Percentiles rank a stretch among this genome's conserved stretches.
These are phyloP conservation scores for Sclerotinia glacialis DNA, from an alignment of 2,329 filamentous ascomycete genomes.

Conservation along the genomic window DNA sequence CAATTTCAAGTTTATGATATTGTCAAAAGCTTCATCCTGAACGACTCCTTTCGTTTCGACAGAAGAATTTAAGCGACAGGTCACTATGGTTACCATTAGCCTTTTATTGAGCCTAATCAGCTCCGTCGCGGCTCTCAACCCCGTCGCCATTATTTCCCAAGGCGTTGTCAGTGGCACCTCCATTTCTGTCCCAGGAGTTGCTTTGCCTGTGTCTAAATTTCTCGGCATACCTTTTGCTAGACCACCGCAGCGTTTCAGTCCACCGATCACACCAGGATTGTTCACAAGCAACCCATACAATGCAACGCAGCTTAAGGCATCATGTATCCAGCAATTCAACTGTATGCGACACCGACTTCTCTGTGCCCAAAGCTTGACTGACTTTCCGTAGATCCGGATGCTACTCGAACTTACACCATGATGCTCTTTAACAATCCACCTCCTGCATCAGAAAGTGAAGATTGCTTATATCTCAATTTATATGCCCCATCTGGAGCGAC, in stretches of 20 bases:
- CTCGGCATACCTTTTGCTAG: slow-evolving; percentile 70
- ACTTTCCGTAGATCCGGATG: slow-evolving; percentile 7
- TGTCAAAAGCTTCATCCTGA: background rate
- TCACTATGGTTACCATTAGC: background rate
- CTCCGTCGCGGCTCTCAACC: background rate
- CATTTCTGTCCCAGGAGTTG: background rate
- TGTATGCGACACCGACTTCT: background rate
- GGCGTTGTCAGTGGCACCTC: background rate
- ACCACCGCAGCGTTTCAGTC: slow-evolving; percentile 66
- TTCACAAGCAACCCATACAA: slow-evolving; percentile 13
- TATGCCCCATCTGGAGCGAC: slow-evolving; percentile 47
- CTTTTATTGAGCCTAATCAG: background rate
- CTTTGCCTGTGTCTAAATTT: slow-evolving; percentile 47
- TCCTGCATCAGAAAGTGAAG: slow-evolving; percentile 45
- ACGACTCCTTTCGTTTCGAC: background rate
- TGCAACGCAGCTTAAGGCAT: slow-evolving; percentile 3
- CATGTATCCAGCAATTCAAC: slow-evolving; percentile 19
- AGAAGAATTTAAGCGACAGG: background rate
- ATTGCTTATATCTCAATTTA: slow-evolving; percentile 62
- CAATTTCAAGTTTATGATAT: background rate
- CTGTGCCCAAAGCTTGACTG: background rate
- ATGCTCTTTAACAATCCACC: slow-evolving; percentile 11
- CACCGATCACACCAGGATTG: slow-evolving; percentile 45
- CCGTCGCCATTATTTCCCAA: background rate
- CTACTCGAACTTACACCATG: background rate